A percentile compares a stretch with the other conserved stretches of the same genome.
These are phyloP conservation scores for Arthrobotrys entomopaga DNA, from an alignment of 2,329 filamentous ascomycete genomes.

Conservation along the genomic window DNA sequence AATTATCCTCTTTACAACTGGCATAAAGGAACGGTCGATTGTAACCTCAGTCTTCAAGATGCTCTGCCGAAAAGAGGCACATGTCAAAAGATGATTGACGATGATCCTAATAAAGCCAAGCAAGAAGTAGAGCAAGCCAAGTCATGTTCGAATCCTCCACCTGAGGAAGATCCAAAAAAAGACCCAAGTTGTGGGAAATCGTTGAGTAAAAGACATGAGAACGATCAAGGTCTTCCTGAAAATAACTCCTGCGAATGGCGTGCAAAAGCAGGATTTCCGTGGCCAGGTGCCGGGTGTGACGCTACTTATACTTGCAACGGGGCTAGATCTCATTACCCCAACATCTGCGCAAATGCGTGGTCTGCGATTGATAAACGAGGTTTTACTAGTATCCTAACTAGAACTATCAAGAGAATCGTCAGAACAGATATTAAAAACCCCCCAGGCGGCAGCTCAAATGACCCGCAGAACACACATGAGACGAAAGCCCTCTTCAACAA, in stretches of 20 bases:
- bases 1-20: constrained; percentile 12
- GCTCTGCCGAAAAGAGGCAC: background rate
- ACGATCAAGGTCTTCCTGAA: too few species aligned
- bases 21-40: background rate
- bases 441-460: background rate
- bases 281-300: background rate
- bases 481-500: background rate
- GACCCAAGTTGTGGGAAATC: constrained; percentile 1
- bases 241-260: too few species aligned
- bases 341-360: constrained; percentile 12
- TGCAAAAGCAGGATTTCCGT: constrained; percentile 9
- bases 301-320: background rate
- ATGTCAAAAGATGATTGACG: constrained; percentile 12
- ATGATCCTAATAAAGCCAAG: constrained; percentile 5
- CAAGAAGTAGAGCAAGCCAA: background rate
- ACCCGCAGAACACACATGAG: background rate
- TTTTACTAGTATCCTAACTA: background rate
- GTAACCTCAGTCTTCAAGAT: constrained; percentile 3
- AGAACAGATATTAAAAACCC: background rate
- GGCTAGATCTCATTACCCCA: background rate
- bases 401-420: background rate
- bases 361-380: background rate
- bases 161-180: background rate
- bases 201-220: too few species aligned
- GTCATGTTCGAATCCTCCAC: constrained; percentile 2